Percentiles rank a stretch among this genome's conserved stretches.
Conservation (phyloP, 2,329 filamentous ascomycete genomes). For the Lasiodiplodia sp. region DNA sequence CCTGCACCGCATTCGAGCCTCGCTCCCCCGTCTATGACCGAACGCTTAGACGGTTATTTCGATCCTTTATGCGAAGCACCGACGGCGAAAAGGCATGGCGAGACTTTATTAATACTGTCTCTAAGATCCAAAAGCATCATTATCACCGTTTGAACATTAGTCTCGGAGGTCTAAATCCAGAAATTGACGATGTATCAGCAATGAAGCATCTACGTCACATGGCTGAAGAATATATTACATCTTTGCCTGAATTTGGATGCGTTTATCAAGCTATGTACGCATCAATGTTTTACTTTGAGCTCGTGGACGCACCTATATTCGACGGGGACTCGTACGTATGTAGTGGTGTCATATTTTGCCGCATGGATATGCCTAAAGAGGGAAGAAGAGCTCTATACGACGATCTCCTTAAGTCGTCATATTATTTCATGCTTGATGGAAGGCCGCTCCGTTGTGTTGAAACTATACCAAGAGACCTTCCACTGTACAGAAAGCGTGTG, state of each 20-base stretch:
- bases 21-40: conserved; percentile 35
- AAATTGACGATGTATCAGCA: neutral
- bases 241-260: conserved; percentile 31
- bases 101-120: conserved; percentile 33
- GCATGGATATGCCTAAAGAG: neutral
- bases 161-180: conserved; percentile 32
- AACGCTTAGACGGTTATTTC: conserved; percentile 34
- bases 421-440: conserved; percentile 33
- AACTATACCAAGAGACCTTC: conserved; percentile 17
- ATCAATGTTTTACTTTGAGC: conserved; percentile 35
- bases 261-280: conserved; percentile 35
- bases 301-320: conserved; percentile 29
- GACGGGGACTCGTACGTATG: conserved; percentile 25
- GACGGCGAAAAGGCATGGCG: conserved; percentile 38
- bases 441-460: conserved; percentile 31
- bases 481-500: conserved; percentile 30
- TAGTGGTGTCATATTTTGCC: conserved; percentile 30
- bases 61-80: conserved; percentile 35
- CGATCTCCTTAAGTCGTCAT: conserved; percentile 24
- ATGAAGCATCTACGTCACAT: neutral
- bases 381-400: neutral
- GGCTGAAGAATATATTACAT: neutral
- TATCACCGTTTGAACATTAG: conserved; percentile 38
- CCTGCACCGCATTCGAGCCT: too few relatives aligned
- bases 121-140: conserved; percentile 29